Conservation (phyloP, 768 basidiomycete genomes). For the Trametes coccinea region DNA sequence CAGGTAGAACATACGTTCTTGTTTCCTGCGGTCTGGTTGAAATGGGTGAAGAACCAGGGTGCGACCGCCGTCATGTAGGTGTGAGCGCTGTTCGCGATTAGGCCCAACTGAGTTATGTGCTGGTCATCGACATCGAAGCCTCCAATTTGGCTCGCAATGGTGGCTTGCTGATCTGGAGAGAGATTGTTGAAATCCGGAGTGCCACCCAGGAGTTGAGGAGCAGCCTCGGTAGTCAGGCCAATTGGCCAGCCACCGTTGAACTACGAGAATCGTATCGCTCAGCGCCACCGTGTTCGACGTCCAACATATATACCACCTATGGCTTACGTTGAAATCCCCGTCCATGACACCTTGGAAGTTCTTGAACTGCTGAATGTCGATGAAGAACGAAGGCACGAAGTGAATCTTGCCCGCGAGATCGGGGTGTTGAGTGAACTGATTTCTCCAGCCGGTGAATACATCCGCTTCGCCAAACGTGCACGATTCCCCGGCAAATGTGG, state of each 20-base stretch:
- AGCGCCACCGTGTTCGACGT: background rate
- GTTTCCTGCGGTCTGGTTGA: slow-evolving; percentile 54
- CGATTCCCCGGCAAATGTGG: slow-evolving; percentile 63
- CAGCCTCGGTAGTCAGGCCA: slow-evolving; percentile 37
- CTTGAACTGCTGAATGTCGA: slow-evolving; percentile 48
- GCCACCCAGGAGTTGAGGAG: slow-evolving; percentile 36
- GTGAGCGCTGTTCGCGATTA: slow-evolving; percentile 24
- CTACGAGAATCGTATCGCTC: slow-evolving; percentile 28
- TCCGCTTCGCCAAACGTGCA: slow-evolving; percentile 51
- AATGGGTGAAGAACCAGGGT: slow-evolving; percentile 79
- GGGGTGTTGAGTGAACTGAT: slow-evolving; percentile 34
- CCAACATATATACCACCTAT: no score
- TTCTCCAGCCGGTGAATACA: slow-evolving; percentile 49
- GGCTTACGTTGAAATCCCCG: slow-evolving; percentile 53
- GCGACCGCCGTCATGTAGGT: slow-evolving; percentile 48
- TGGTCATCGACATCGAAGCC: slow-evolving; percentile 35
- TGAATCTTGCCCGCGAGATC: slow-evolving; percentile 39
- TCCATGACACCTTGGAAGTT: slow-evolving; percentile 47
- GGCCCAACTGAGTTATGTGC: slow-evolving; percentile 35
- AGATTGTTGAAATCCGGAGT: slow-evolving; percentile 22
- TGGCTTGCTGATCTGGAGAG: slow-evolving; percentile 12
- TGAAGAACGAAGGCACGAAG: slow-evolving; percentile 67
- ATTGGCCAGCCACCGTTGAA: slow-evolving; percentile 62
- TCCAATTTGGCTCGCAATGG: slow-evolving; percentile 27
- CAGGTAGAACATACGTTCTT: slow-evolving; percentile 43